Evolutionary conservation across 163 green algal genomes (phyloP).

Genomic region (Volvox carteri): DNA sequence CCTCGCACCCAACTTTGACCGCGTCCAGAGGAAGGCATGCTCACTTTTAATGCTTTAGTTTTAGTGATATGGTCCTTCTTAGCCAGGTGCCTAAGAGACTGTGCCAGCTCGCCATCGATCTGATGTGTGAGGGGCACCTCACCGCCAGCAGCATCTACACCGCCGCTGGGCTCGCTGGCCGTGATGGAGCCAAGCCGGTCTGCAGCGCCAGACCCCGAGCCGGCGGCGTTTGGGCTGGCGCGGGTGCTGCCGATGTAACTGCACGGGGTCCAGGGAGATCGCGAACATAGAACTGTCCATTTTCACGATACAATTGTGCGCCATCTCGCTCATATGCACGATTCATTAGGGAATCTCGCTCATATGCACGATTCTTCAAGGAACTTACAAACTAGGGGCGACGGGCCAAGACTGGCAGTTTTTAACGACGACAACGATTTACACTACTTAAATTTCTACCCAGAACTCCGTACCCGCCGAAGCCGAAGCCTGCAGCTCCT

Average conservation of each 20-base stretch:
- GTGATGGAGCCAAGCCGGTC: not conserved
- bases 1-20: too few relatives aligned
- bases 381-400: too few relatives aligned
- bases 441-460: too few relatives aligned
- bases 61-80: constrained; percentile 89
- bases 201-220: constrained; percentile 50
- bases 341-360: too few relatives aligned
- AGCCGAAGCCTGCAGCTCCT: constrained; percentile 21
- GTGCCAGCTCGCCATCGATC: constrained; percentile 76
- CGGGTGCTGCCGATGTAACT: constrained; percentile 36
- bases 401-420: too few relatives aligned
- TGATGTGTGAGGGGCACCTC: not conserved
- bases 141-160: not conserved
- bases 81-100: constrained; percentile 83
- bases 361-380: too few relatives aligned
- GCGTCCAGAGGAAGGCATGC: too few relatives aligned
- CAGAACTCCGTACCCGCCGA: constrained; percentile 19
- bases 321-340: too few relatives aligned
- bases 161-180: not conserved
- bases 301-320: too few relatives aligned
- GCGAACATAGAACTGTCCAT: too few relatives aligned
- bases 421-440: too few relatives aligned
- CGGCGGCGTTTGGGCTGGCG: not conserved
- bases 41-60: constrained; percentile 89
- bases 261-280: too few relatives aligned